Evolutionary conservation across 2,329 filamentous ascomycete species (phyloP).

Genomic region (Cercospora sesami): DNA sequence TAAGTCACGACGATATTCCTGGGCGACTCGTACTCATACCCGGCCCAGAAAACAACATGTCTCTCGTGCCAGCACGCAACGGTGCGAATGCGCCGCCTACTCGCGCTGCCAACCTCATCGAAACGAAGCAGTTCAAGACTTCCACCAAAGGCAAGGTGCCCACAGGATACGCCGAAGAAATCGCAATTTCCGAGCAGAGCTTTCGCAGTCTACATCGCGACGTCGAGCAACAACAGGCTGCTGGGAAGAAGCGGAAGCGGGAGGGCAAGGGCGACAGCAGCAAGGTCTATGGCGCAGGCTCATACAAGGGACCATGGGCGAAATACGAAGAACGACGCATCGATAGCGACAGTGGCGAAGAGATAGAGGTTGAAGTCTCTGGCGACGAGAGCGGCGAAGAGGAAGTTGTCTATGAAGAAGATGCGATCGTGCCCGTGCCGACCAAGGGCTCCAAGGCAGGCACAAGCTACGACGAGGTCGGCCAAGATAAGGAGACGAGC

Average conservation of each 20-base stretch:
- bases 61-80: conserved; percentile 38
- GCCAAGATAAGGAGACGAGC: conserved; percentile 66
- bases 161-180: conserved; percentile 86
- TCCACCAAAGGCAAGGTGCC: conserved; percentile 49
- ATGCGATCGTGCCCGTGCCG: conserved; percentile 63
- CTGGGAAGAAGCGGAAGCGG: conserved; percentile 72
- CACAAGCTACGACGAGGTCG: conserved; percentile 52
- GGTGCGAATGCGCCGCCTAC: conserved; percentile 39
- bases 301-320: conserved; percentile 95
- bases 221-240: conserved; percentile 54
- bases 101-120: conserved; percentile 31
- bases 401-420: conserved; percentile 74
- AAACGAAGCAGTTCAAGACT: conserved; percentile 35
- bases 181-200: conserved; percentile 82
- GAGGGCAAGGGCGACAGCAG: conserved; percentile 83
- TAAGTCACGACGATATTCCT: conserved; percentile 19
- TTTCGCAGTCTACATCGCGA: conserved; percentile 87
- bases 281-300: conserved; percentile 79
- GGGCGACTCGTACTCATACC: conserved; percentile 17
- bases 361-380: conserved; percentile 68
- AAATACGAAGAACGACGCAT: conserved; percentile 75
- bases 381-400: conserved; percentile 75
- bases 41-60: conserved; percentile 29
- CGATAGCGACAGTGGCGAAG: conserved; percentile 66
- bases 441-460: conserved; percentile 52